Base-by-base conservation (phyloP, 192 early-diverging fungal genomes). In the Backusella westeae region DNA sequence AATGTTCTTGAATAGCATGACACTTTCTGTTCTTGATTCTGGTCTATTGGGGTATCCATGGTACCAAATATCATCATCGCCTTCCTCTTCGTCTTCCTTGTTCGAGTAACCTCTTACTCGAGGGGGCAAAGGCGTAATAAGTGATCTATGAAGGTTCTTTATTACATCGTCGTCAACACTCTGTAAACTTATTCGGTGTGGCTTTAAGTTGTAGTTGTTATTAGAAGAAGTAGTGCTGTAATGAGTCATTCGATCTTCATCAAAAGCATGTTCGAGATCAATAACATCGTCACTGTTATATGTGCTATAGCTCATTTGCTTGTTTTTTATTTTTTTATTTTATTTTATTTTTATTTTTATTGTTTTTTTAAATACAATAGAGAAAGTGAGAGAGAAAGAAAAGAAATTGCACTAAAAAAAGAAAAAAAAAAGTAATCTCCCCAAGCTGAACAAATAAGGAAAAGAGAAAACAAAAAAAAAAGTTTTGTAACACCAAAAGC, bases 1-100 rank as follows among this genome's bases (percentile, higher is more conserved):
- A 29, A 75, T 75, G 21, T 75, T 36, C 35, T 75, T 66, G 34
- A 75, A 75, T 65, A 75, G 29, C 74, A 75, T 75, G 41, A 75
- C 74, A 75, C 74, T 75, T 42, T 75, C 74, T 17, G 36, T 67
- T 67, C 74, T 74, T 34, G 72, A 59, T 15, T 21, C 39, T 26
- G 70, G 70, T 49, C 44, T 44, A 39, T 17, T 23, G 10, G 35
- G n/a, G 15, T 53, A n/a, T 2, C 26, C 3, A 3, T 63, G 56
- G 4, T 63, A 29, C 56, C 56, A 63, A 12, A 23, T 29, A 63
- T 63, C 21, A 3, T 63, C 23, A 26, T 29, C 56, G 3, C 3
- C 56, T 29, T 63, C 56, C 0, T 12, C 56, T 63, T 63, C n/a
- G n/a, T 53, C n/a, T 7, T 19, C 1, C n/a, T 21, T 29, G 56